Base-by-base conservation (phyloP, 805 yeast species). In the Candida hungchunana region DNA sequence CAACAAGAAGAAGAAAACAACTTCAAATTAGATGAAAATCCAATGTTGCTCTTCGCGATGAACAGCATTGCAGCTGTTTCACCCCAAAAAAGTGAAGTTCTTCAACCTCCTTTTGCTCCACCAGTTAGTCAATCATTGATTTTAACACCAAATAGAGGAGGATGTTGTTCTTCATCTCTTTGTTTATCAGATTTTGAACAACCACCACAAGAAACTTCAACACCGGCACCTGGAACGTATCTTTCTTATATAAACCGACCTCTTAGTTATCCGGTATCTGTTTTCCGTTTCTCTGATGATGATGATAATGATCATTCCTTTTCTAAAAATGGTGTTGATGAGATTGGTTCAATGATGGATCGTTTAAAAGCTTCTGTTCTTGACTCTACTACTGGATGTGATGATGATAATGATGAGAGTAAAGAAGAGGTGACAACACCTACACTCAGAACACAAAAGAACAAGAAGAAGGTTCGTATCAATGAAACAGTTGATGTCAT, bases 151-250 rank as follows among this genome's bases (percentile, higher is more conserved):
- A n/a, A n/a, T n/a, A n/a, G n/a, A n/a, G n/a, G n/a, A n/a, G n/a
- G n/a, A n/a, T n/a, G n/a, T n/a, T n/a, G n/a, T n/a, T n/a, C n/a
- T 1, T 48, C 55, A 0, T 53, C 59, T 1, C 33, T 54, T 2
- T 58, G 51, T 18, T 41, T 53, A 7, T 53, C 56, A 6, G 55
- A 51, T 14, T 53, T 54, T 34, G 50, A 44, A 5, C 55, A 48
- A 22, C 48, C 52, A 5, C 59, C 59, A 12, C 38, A 37, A 32
- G 47, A 50, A 8, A 50, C 56, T 1, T 55, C 59, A 5, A 55
- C 59, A 1, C 59, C 59, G 9, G 45, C 35, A 6, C 36, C 31
- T 6, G 43, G 43, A 2, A 35, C 43, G 1, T 35, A 32, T 19
- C 31, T 29, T 23, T 24, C 41, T 4, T 35, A 42, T 8, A 18